Percentiles rank a stretch among this genome's conserved stretches.
Evolutionary conservation across 1,284 basidiomycete genomes (phyloP).

Genomic region (Ceratobasidium sp.): DNA sequence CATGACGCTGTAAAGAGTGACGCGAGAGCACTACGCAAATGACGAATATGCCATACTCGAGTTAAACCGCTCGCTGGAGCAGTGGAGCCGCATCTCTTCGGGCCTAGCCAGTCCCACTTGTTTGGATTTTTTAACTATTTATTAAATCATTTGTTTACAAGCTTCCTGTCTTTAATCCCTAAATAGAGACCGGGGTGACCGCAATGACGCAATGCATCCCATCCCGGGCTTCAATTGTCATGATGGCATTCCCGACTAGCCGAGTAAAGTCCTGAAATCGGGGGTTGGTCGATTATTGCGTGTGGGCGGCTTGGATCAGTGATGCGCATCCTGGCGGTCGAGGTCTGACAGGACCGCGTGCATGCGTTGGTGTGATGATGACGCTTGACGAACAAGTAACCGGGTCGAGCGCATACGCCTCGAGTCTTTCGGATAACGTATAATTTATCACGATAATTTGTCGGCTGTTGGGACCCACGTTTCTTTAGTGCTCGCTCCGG

Average conservation of each 20-base stretch:
- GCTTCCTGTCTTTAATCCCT: background rate
- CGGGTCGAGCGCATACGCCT: too few species aligned
- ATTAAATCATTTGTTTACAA: background rate
- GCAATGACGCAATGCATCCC: slow-evolving; percentile 14
- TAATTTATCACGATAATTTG: too few species aligned
- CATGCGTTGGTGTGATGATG: slow-evolving; percentile 5
- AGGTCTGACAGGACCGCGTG: slow-evolving; percentile 22
- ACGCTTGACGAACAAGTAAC: slow-evolving; percentile 11
- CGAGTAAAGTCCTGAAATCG: slow-evolving; percentile 20
- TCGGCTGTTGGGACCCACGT: background rate
- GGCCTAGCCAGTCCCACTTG: too few species aligned
- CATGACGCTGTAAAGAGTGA: slow-evolving; percentile 10
- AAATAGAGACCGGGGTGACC: slow-evolving; percentile 14
- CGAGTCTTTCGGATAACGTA: too few species aligned
- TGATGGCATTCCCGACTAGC: background rate
- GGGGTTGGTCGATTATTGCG: background rate
- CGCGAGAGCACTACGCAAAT: background rate
- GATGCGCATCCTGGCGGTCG: slow-evolving; percentile 20
- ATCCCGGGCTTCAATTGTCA: background rate
- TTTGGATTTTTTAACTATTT: background rate
- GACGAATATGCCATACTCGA: background rate
- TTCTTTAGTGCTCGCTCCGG: background rate
- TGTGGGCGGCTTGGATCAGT: slow-evolving; percentile 5
- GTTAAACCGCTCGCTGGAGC: background rate
- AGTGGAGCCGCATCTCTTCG: too few species aligned